Evolutionary conservation across 148 eudicot species (phyloP).

Genomic region (Rhododendron ferrugineum): DNA sequence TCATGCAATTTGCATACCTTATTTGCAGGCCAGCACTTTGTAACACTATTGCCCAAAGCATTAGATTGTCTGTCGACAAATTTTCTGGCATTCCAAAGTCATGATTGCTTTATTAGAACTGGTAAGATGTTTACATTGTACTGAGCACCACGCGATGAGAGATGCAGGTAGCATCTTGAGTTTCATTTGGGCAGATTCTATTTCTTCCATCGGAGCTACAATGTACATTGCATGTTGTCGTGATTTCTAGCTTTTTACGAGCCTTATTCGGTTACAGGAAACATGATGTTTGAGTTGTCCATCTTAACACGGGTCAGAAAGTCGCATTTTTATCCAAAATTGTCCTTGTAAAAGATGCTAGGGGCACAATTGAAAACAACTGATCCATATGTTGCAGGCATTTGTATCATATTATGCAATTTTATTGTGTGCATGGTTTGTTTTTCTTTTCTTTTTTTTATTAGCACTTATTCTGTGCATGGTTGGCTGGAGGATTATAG

Average conservation of each 20-base stretch:
- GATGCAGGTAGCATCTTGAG: background rate
- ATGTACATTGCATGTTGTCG: background rate
- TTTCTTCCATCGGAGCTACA: background rate
- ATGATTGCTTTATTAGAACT: conserved; percentile 92
- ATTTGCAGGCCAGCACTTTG: conserved; percentile 70
- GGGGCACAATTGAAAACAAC: background rate
- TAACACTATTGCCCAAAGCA: conserved; percentile 59
- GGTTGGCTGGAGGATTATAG: background rate
- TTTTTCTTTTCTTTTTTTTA: too few relatives aligned
- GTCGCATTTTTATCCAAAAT: background rate
- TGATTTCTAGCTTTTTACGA: background rate
- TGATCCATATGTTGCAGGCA: background rate
- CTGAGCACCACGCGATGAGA: background rate
- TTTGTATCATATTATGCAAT: background rate
- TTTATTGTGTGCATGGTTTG: background rate
- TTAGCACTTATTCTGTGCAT: background rate
- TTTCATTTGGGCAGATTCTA: background rate
- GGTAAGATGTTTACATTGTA: conserved; percentile 35
- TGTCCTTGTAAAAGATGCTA: background rate
- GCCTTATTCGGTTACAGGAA: background rate
- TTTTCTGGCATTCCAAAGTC: conserved; percentile 67
- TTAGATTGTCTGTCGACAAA: conserved; percentile 80
- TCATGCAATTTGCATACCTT: conserved; percentile 10
- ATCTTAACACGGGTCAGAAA: background rate
- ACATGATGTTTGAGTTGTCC: background rate